Evolutionary conservation across 1,284 basidiomycete species (phyloP).

Genomic region (Ustilago sp.): DNA sequence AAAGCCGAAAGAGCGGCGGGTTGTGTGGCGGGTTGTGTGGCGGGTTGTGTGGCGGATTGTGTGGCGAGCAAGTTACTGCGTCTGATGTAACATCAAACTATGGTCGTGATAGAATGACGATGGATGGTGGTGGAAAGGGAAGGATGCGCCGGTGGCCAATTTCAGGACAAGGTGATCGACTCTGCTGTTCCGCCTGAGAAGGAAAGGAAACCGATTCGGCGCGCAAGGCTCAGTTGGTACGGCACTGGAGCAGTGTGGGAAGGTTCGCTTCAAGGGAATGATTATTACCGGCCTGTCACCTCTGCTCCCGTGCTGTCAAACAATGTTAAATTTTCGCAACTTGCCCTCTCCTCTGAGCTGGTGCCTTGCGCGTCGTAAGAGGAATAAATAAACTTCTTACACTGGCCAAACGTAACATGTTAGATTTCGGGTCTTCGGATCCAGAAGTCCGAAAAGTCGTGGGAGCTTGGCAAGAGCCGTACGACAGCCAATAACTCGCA

Average conservation of each 20-base stretch:
- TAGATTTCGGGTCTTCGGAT: too few relatives aligned
- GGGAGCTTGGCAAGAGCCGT: too few relatives aligned
- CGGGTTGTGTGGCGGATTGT: too few relatives aligned
- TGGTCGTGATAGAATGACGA: slow-evolving; percentile 17
- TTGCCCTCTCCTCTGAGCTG: slow-evolving; percentile 16
- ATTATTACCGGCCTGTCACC: background rate
- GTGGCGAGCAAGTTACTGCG: background rate
- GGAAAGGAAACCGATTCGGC: background rate
- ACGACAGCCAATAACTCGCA: too few relatives aligned
- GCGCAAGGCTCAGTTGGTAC: slow-evolving; percentile 13
- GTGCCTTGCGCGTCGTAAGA: slow-evolving; percentile 1
- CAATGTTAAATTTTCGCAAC: slow-evolving; percentile 3
- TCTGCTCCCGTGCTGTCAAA: background rate
- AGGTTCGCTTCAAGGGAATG: background rate
- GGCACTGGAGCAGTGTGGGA: slow-evolving; percentile 11
- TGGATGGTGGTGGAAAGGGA: slow-evolving; percentile 35
- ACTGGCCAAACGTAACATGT: too few relatives aligned
- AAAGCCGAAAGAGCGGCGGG: slow-evolving; percentile 28
- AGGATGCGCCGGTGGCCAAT: background rate
- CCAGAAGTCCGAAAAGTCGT: too few relatives aligned
- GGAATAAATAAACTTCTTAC: too few relatives aligned
- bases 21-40: background rate
- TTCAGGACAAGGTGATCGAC: background rate
- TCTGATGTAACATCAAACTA: slow-evolving; percentile 22
- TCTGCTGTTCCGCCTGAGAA: background rate